Evolutionary conservation across 306 rosid genomes (phyloP).

Genomic region (Hylodesmum podocarpum): DNA sequence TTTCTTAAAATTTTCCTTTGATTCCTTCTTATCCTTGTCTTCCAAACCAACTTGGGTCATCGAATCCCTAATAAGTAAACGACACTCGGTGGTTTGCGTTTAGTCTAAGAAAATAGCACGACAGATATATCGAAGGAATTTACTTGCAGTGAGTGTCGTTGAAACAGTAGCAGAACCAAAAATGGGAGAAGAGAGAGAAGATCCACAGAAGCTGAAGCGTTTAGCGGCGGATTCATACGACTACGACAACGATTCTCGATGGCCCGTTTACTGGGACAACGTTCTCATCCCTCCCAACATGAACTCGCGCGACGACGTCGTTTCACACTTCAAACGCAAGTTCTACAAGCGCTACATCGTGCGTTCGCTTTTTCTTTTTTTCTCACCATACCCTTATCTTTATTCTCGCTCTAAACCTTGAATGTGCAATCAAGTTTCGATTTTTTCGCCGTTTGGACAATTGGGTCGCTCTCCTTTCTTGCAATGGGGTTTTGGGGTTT

Average conservation of each 20-base stretch:
- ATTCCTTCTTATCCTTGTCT: too few relatives aligned
- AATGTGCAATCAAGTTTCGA: background rate
- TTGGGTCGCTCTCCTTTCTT: background rate
- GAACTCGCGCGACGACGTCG: slow-evolving; percentile 70
- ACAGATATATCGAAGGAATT: background rate
- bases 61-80: too few relatives aligned
- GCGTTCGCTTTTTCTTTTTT: background rate
- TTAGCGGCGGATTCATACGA: slow-evolving; percentile 82
- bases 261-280: slow-evolving; percentile 93
- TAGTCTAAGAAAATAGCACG: background rate
- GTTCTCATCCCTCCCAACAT: slow-evolving; percentile 85
- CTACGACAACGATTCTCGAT: slow-evolving; percentile 81
- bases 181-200: slow-evolving; percentile 79
- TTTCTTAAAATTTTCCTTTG: too few relatives aligned
- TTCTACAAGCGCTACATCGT: slow-evolving; percentile 74
- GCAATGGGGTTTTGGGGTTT: background rate
- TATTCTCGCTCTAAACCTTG: background rate
- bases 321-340: slow-evolving; percentile 84
- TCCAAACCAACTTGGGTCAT: too few relatives aligned
- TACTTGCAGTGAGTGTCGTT: background rate
- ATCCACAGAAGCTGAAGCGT: slow-evolving; percentile 71
- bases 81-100: background rate
- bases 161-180: background rate
- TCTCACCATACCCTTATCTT: background rate
- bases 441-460: background rate